phyloP scores from a whole-genome alignment of 192 early-diverging fungal genomes.

The Gigaspora rosea region DNA sequence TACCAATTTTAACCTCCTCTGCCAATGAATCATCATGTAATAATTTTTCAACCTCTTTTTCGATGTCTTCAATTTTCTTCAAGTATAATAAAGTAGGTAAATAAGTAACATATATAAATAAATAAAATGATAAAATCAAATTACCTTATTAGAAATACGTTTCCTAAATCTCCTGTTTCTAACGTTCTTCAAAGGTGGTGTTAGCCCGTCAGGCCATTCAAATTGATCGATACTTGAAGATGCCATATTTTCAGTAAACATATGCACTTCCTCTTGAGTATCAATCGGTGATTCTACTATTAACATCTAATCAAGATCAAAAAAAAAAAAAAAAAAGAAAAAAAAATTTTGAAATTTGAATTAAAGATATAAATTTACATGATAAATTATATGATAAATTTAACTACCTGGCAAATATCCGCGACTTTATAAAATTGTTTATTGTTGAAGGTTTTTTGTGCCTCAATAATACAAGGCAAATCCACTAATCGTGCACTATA shows the following conservation, averaged over 20 bases:
- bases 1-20: conserved; percentile 71
- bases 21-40: conserved; percentile 72
- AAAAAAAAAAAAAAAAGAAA: not conserved
- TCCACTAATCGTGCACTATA: conserved; percentile 76
- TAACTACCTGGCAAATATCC: conserved; percentile 77
- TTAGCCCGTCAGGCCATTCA: conserved; percentile 77
- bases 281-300: conserved; percentile 46
- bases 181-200: conserved; percentile 72
- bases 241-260: conserved; percentile 13
- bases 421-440: conserved; percentile 86
- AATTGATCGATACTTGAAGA: conserved; percentile 53
- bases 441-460: conserved; percentile 83
- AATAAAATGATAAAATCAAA: not conserved
- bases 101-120: not conserved
- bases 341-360: not conserved
- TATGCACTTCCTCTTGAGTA: conserved; percentile 4
- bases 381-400: conserved; percentile 9
- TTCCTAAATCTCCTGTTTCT: conserved; percentile 82
- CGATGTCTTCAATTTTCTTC: conserved; percentile 77
- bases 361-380: not conserved
- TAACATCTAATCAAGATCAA: conserved; percentile 51
- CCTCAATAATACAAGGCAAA: conserved; percentile 82
- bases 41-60: conserved; percentile 79
- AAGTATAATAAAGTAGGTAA: not conserved
- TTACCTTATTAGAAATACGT: conserved; percentile 72